Percentiles rank a stretch among this genome's conserved stretches.
Conservation (phyloP, 2,329 filamentous ascomycete species). For the Claviceps maximensis region DNA sequence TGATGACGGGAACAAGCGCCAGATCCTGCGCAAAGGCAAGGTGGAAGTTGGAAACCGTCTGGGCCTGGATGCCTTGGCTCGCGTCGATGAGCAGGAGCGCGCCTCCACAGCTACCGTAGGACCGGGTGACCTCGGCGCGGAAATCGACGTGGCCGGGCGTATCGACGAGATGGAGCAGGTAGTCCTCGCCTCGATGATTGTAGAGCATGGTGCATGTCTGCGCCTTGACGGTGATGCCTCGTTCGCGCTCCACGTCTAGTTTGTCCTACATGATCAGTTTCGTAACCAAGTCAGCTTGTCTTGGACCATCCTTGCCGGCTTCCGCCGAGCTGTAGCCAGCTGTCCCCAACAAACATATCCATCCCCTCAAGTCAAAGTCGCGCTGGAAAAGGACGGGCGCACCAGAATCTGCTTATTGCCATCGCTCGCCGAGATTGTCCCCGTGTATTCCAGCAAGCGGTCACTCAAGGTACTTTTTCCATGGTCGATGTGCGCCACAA, state of each 20-base stretch:
- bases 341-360: no score
- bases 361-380: no score
- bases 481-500: constrained; percentile 97
- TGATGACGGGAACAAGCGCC: constrained; percentile 78
- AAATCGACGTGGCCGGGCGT: constrained; percentile 98
- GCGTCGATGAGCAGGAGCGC: constrained; percentile 89
- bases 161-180: constrained; percentile 88
- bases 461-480: constrained; percentile 95
- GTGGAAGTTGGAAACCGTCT: constrained; percentile 98
- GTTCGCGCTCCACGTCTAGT: constrained; percentile 46
- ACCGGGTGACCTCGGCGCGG: constrained; percentile 85
- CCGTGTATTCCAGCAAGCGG: constrained; percentile 81
- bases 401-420: constrained; percentile 82
- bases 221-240: constrained; percentile 96
- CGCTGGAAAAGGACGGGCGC: background rate
- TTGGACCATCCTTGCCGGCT: no score
- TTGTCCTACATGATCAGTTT: constrained; percentile 46
- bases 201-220: constrained; percentile 98
- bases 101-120: constrained; percentile 91
- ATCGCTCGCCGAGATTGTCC: constrained; percentile 71
- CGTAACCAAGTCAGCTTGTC: background rate
- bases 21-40: constrained; percentile 88
- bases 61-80: constrained; percentile 90
- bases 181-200: constrained; percentile 72
- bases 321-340: no score